Evolutionary conservation across 805 yeast species (phyloP), one percentile per base, ranked within the genome.

Genomic region (Nakazawaea laoshanensis): DNA sequence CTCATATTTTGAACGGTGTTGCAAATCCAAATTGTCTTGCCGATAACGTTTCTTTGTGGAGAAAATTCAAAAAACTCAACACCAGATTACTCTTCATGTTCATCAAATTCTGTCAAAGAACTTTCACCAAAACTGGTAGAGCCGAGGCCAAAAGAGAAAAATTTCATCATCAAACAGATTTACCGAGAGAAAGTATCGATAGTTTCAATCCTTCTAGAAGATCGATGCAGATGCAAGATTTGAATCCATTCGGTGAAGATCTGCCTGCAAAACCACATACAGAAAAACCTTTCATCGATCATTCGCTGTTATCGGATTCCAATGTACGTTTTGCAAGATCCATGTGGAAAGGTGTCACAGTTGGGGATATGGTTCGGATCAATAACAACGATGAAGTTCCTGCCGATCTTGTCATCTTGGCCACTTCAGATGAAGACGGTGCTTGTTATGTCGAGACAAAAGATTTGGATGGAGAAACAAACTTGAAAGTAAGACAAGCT

Each of bases 381-480:
- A 71, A 77, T 41, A 73, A 74, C 42, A 76, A 82, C 48, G 92
- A 82, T 48, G 89, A 81, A 57, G 67, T 80, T 5, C 94, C 94
- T 1, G 87, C 89, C 2, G 94, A 82, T 54, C 52, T 76, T 10
- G 61, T 80, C 29, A 52, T 81, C 21, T 48, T 82, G 6, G 63
- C 86, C 4, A 66, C 87, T 3, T 73, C 84, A 20, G 86, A 79
- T 47, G 53, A 64, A 2, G 85, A 80, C 44, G 79, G 78, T 32
- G 71, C 69, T 32, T 80, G 88, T 55, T 67, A 61, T 41, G 60
- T 81, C 20, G 94, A 77, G 44, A 77, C 86, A 1, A 74, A 77
- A 43, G 77, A 77, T 45, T 57, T 78, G 36, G 86, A 77, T 46
- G 86, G 86, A 41, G 94, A 82, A 53, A 78, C 89, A 4, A 82